Evolutionary conservation across 306 rosid species (phyloP), one percentile per base, ranked within the genome.

Genomic region (Prunus kanzakura): DNA sequence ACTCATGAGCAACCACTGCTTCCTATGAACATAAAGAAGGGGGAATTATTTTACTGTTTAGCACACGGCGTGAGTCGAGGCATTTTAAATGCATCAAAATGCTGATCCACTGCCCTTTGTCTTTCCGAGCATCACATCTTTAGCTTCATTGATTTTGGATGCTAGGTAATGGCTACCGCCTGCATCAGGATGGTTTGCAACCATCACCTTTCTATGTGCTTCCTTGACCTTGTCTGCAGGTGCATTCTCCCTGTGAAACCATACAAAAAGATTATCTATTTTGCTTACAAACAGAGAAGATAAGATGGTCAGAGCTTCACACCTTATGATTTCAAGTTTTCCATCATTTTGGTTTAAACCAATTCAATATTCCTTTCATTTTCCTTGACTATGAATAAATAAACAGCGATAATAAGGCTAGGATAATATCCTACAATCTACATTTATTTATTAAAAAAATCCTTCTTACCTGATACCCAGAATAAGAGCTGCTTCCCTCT

Each of bases 161-260:
- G 96, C 93, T 61, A 91, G 96, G 77, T 91, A 91, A 87, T 87
- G 91, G 62, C 92, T 87, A 52, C 96, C 93, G 62, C 91, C 92
- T 2, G 93, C 97, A 78, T 89, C 93, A 8, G 92, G 93, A 87
- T 91, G 93, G 77, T 91, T 91, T n/a, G 96, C 93, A 50, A 91
- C 84, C 93, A 89, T 91, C 25, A 91, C 90, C 76, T 57, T 88
- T 73, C 89, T 87, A 79, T 91, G 96, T 38, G 93, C 96, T 82
- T 88, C 96, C 83, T 87, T 91, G 47, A 88, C 85, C 83, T 91
- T 91, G 75, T 88, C 90, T 1, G 87, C 74, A 19, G 91, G 46
- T 49, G 89, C 76, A 75, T 77, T 89, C 77, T 91, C 93, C 86
- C 91, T 89, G 85, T 71, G 13, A 63, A 68, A 73, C 77, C 79